Evolutionary conservation across 352 stramenopile genomes (phyloP), one percentile per base, ranked within the genome.

Genomic region (Pythium grandisporangium): DNA sequence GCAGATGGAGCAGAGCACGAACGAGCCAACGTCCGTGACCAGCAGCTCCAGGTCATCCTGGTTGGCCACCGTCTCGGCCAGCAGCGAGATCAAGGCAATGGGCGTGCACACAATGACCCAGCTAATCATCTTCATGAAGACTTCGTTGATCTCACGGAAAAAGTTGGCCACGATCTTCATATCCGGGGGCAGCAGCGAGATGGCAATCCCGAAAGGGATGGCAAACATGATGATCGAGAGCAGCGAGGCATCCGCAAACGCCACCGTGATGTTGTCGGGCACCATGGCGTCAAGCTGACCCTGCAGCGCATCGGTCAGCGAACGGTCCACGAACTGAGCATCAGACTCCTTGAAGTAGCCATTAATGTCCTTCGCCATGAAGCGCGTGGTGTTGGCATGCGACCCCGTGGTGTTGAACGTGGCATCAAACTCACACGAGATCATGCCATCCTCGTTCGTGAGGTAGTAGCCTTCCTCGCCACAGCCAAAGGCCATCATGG

Each of bases 51-150:
- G 35, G 45, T 69, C 49, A 5, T 53, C 23, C 19, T 66, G 55
- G 19, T 21, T 19, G 10, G 55, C 48, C 25, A 77, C 52, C 6
- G 55, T 55, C 8, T 23, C 46, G 6, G 61, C 61, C 1, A 76
- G 39, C 26, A 75, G 51, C 36, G 63, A 75, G 33, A 65, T 49
- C 32, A 68, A 57, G 0, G 58, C 61, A n/a, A 73, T 19, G 2
- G 63, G 68, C 20, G 55, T 77, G 37, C 55, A 74, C 24, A 50
- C 30, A 37, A 81, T 66, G 19, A 78, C 43, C 43, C 48, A 56
- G 33, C 49, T 26, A 37, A 73, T 50, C 39, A 76, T 62, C 12
- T 6, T 26, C 48, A 72, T 64, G 42, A 75, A 55, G 5, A 65
- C 53, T 11, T 19, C 36, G 51, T 64, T 62, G 37, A 66, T 44